Percentiles rank a stretch among this genome's conserved stretches.
Evolutionary conservation across 164 flowering plant genomes (phyloP).

Genomic region (Vitis amurensis): DNA sequence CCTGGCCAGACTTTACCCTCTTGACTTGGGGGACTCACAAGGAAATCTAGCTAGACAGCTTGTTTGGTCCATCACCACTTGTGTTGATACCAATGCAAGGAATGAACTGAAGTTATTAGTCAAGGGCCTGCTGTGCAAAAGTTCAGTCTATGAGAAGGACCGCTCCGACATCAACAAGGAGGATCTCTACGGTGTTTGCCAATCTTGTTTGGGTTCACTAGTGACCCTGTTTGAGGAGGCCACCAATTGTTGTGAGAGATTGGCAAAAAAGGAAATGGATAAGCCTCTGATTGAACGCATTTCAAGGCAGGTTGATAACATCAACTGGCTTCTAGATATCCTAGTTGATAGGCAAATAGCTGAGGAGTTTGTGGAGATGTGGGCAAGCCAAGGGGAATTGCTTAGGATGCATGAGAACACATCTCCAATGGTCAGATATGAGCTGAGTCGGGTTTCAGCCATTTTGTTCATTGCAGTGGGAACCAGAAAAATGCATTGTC

Average conservation of each 20-base stretch:
- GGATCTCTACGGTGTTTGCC: slow-evolving; percentile 58
- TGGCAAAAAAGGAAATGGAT: slow-evolving; percentile 19
- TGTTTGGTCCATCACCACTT: slow-evolving; percentile 61
- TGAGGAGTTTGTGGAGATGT: slow-evolving; percentile 74
- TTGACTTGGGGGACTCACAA: slow-evolving; percentile 35
- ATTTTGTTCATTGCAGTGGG: slow-evolving; percentile 72
- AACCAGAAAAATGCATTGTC: slow-evolving; percentile 69
- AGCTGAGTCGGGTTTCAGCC: slow-evolving; percentile 83
- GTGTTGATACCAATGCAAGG: slow-evolving; percentile 56
- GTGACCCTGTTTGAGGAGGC: slow-evolving; percentile 57
- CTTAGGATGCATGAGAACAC: slow-evolving; percentile 49
- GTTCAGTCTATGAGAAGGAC: slow-evolving; percentile 78
- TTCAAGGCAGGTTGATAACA: slow-evolving; percentile 79
- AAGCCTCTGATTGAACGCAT: slow-evolving; percentile 66
- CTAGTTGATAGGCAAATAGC: slow-evolving; percentile 75
- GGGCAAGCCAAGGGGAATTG: slow-evolving; percentile 67
- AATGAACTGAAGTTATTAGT: slow-evolving; percentile 75
- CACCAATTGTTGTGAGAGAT: slow-evolving; percentile 17
- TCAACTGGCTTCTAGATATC: slow-evolving; percentile 83
- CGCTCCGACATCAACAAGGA: slow-evolving; percentile 58
- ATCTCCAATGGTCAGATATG: slow-evolving; percentile 87
- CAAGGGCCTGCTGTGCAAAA: slow-evolving; percentile 74
- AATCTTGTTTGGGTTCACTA: slow-evolving; percentile 52
- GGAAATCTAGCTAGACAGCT: slow-evolving; percentile 60
- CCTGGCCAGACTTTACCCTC: slow-evolving; percentile 52